These are phyloP conservation scores for Hanseniaspora singularis DNA, from an alignment of 805 yeast genomes.

Conservation along the genomic window DNA sequence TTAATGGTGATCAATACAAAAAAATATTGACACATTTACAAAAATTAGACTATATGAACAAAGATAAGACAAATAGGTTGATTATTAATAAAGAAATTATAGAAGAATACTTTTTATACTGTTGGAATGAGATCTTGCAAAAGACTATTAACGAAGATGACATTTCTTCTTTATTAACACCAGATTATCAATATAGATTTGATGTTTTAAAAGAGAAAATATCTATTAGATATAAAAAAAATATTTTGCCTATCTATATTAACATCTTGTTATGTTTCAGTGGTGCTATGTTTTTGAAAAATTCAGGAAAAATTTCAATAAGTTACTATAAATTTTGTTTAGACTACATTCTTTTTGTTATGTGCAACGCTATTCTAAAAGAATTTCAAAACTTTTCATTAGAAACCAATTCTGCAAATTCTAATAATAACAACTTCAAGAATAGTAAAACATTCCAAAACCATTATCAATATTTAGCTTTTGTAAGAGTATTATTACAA, in stretches of 20 bases:
- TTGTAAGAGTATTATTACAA: slow-evolving; percentile 48
- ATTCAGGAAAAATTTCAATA: slow-evolving; percentile 4
- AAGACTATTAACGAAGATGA: slow-evolving; percentile 15
- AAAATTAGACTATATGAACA: slow-evolving; percentile 18
- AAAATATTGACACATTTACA: slow-evolving; percentile 21
- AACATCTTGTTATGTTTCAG: slow-evolving; percentile 23
- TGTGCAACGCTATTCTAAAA: slow-evolving; percentile 26
- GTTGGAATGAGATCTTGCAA: slow-evolving; percentile 23
- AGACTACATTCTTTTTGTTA: slow-evolving; percentile 31
- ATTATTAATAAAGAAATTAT: slow-evolving; percentile 27
- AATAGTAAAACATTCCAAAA: slow-evolving; percentile 18
- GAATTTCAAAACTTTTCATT: slow-evolving; percentile 16
- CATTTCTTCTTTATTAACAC: slow-evolving; percentile 16
- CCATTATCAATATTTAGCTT: slow-evolving; percentile 26
- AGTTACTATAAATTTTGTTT: slow-evolving; percentile 29
- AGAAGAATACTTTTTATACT: slow-evolving; percentile 26
- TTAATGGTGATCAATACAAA: slow-evolving; percentile 23
- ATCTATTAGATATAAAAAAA: slow-evolving; percentile 23
- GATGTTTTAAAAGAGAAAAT: slow-evolving; percentile 21
- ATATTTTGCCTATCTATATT: slow-evolving; percentile 22
- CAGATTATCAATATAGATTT: slow-evolving; percentile 19
- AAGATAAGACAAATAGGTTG: slow-evolving; percentile 21
- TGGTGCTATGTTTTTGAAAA: slow-evolving; percentile 23
- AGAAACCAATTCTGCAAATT: neutral
- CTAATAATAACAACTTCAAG: neutral